Percentiles rank a stretch among this genome's conserved stretches.
Evolutionary conservation across 2,329 filamentous ascomycete genomes (phyloP).

Genomic region (Seiridium unicorne): DNA sequence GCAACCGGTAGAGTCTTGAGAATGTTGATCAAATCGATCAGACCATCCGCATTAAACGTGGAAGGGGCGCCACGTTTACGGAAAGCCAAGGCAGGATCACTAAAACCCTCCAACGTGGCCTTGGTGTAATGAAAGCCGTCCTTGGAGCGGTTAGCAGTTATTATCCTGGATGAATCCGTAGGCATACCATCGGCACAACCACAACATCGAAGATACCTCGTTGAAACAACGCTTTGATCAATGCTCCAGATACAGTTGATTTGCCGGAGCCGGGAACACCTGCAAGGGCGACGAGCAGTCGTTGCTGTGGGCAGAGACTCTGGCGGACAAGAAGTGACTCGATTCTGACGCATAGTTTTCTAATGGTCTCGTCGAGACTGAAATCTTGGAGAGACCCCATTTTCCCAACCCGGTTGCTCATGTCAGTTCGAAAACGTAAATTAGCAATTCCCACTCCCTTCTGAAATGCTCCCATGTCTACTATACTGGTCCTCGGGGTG

Average conservation of each 20-base stretch:
- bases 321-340: not conserved
- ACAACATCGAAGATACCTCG: not conserved
- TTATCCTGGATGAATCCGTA: no score
- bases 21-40: constrained; percentile 19
- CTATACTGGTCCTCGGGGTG: no score
- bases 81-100: constrained; percentile 21
- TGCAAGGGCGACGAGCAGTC: constrained; percentile 5
- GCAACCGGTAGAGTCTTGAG: constrained; percentile 22
- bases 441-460: no score
- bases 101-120: constrained; percentile 16
- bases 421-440: no score
- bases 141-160: constrained; percentile 8
- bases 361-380: not conserved
- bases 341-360: not conserved
- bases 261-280: constrained; percentile 18
- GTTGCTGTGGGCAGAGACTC: not conserved
- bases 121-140: constrained; percentile 30
- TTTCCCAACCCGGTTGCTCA: not conserved
- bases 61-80: constrained; percentile 27
- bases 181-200: not conserved
- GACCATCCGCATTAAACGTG: constrained; percentile 26
- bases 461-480: no score
- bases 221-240: constrained; percentile 35
- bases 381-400: not conserved
- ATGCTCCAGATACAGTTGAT: constrained; percentile 67